Conservation (phyloP, 2,329 filamentous ascomycete species). For the Microdochium trichocladiopsis region DNA sequence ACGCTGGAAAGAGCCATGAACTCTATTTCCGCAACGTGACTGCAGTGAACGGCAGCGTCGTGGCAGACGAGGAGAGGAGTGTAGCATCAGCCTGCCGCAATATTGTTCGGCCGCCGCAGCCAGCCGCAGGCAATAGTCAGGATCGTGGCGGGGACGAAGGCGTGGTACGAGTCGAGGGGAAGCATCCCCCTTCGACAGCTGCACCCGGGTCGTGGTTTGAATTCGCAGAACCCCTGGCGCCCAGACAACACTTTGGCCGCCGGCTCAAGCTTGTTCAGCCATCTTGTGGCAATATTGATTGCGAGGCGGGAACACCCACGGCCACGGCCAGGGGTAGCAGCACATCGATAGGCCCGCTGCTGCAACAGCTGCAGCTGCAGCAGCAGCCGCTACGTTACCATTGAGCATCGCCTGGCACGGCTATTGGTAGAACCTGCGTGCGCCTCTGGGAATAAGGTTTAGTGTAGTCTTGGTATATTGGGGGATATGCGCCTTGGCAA, state of each 20-base stretch:
- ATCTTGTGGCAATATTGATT: too few relatives aligned
- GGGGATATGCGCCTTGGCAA: too few relatives aligned
- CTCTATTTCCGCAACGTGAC: slow-evolving; percentile 50
- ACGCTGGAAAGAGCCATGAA: slow-evolving; percentile 20
- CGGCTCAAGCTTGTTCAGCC: too few relatives aligned
- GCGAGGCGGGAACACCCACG: too few relatives aligned
- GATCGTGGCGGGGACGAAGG: neutral
- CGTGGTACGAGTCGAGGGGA: neutral
- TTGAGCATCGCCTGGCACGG: too few relatives aligned
- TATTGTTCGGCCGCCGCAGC: neutral
- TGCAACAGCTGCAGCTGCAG: too few relatives aligned
- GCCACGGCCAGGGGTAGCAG: too few relatives aligned
- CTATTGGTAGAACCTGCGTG: too few relatives aligned
- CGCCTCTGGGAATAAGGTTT: too few relatives aligned
- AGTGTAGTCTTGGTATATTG: too few relatives aligned
- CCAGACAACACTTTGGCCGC: neutral
- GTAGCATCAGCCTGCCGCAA: neutral
- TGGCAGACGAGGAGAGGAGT: slow-evolving; percentile 6
- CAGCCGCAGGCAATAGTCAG: neutral
- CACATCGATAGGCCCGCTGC: too few relatives aligned
- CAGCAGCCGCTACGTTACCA: too few relatives aligned
- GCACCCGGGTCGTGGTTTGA: neutral
- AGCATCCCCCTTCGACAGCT: neutral
- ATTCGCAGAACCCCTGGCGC: neutral
- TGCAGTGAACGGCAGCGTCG: slow-evolving; percentile 8